A percentile compares a stretch with the other conserved stretches of the same genome.
phyloP scores from a whole-genome alignment of 2,329 filamentous ascomycete genomes.

The Grosmannia serpens region DNA sequence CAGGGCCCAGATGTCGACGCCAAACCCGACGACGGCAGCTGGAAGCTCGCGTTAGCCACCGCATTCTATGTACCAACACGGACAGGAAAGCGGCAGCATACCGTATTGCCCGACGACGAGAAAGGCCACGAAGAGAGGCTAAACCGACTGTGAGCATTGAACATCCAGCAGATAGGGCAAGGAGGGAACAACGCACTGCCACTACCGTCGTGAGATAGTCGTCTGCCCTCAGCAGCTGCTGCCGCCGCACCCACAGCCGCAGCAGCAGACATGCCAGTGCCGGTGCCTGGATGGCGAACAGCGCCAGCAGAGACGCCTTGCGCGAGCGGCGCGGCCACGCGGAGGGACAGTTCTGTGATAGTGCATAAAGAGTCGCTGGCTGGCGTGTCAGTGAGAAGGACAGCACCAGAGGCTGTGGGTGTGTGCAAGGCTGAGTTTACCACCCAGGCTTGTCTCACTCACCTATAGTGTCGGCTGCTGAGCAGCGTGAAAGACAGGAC shows the following conservation, averaged over 20 bases:
- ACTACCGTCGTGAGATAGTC: constrained; percentile 28
- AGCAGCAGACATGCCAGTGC: constrained; percentile 23
- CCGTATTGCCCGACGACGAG: constrained; percentile 21
- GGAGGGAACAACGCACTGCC: constrained; percentile 16
- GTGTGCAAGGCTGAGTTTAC: no score
- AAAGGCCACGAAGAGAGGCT: constrained; percentile 21
- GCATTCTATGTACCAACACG: no score
- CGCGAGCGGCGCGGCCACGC: constrained; percentile 18
- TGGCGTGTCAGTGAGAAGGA: background rate
- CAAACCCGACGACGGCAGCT: constrained; percentile 20
- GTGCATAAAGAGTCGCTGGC: background rate
- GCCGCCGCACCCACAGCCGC: constrained; percentile 26
- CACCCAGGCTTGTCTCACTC: background rate
- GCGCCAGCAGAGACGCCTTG: constrained; percentile 19
- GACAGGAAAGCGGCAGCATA: constrained; percentile 8
- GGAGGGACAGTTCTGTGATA: background rate
- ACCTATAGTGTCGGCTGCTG: background rate
- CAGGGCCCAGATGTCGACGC: constrained; percentile 27
- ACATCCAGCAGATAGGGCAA: background rate
- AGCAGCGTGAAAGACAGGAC: background rate
- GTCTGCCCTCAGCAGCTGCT: constrained; percentile 20
- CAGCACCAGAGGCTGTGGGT: no score
- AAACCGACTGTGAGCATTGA: background rate
- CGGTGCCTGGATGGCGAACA: constrained; percentile 24
- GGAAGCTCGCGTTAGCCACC: background rate